Percentiles rank a stretch among this genome's conserved stretches.
phyloP scores from a whole-genome alignment of 225 moss, liverwort and hornwort species.

The Straminergon stramineum region DNA sequence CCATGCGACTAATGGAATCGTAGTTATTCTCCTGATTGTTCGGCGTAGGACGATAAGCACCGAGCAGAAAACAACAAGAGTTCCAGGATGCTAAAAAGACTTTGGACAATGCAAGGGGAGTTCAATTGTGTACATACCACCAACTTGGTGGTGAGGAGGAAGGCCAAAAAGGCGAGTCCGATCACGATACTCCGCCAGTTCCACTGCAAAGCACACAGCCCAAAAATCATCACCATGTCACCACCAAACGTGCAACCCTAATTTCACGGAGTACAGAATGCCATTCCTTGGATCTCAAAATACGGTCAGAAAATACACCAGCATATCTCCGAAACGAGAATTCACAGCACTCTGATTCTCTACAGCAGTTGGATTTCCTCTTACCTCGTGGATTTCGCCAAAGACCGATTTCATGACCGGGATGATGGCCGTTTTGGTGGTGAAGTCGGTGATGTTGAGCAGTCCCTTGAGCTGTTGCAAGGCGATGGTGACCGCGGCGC shows the following conservation, averaged over 20 bases:
- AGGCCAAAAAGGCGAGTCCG: slow-evolving; percentile 38
- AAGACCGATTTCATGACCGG: slow-evolving; percentile 64
- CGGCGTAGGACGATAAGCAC: no score
- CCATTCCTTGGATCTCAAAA: neutral
- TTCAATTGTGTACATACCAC: slow-evolving; percentile 1
- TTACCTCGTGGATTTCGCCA: slow-evolving; percentile 19
- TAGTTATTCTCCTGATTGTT: no score
- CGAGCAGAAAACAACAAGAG: neutral
- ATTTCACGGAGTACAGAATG: neutral
- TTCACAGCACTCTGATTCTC: no score
- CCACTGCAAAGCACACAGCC: slow-evolving; percentile 46
- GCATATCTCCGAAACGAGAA: no score
- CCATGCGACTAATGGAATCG: neutral
- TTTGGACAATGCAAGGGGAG: neutral
- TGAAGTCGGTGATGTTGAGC: slow-evolving; percentile 47
- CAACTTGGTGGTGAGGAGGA: slow-evolving; percentile 22
- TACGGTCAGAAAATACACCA: neutral
- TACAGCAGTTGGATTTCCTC: neutral
- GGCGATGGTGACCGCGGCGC: slow-evolving; percentile 73
- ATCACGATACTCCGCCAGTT: slow-evolving; percentile 61
- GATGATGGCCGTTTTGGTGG: slow-evolving; percentile 61
- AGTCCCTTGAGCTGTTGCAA: slow-evolving; percentile 80
- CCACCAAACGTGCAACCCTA: neutral
- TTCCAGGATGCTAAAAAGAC: neutral
- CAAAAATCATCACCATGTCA: neutral